Conservation (phyloP, 257 asterid species). For the Solanum piurae region DNA sequence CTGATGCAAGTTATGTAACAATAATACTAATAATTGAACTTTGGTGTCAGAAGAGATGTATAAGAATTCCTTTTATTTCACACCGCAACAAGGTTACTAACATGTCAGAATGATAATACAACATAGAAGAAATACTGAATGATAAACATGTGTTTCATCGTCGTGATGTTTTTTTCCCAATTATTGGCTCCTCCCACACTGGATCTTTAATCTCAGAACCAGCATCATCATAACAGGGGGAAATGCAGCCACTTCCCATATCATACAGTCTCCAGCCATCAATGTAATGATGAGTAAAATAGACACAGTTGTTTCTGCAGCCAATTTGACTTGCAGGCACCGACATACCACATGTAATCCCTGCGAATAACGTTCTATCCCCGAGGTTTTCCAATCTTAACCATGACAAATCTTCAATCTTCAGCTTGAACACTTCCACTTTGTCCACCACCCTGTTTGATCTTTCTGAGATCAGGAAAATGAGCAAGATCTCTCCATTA, state of each 20-base stretch:
- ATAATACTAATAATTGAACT: background rate
- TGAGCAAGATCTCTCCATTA: conserved; percentile 17
- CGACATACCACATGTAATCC: conserved; percentile 9
- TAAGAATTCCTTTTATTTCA: background rate
- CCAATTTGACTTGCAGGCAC: conserved; percentile 17
- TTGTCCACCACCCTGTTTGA: conserved; percentile 1
- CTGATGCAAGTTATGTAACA: background rate
- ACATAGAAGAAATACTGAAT: background rate
- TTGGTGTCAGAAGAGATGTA: background rate
- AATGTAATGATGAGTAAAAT: background rate
- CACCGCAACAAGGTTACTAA: background rate
- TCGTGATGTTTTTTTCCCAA: background rate
- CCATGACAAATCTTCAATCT: background rate
- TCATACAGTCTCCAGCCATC: conserved; percentile 22
- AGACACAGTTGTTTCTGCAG: conserved; percentile 15
- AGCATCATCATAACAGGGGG: background rate
- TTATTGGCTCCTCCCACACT: conserved; percentile 1
- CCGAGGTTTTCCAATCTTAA: conserved; percentile 8
- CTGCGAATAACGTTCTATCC: conserved; percentile 15
- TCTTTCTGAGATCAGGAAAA: conserved; percentile 12
- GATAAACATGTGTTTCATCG: background rate
- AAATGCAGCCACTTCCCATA: conserved; percentile 9
- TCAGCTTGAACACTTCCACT: conserved; percentile 16
- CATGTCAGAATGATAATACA: background rate
- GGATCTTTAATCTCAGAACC: background rate